These are phyloP conservation scores for Rubia peregrina DNA, from an alignment of 305 asterid genomes.

Conservation along the genomic window DNA sequence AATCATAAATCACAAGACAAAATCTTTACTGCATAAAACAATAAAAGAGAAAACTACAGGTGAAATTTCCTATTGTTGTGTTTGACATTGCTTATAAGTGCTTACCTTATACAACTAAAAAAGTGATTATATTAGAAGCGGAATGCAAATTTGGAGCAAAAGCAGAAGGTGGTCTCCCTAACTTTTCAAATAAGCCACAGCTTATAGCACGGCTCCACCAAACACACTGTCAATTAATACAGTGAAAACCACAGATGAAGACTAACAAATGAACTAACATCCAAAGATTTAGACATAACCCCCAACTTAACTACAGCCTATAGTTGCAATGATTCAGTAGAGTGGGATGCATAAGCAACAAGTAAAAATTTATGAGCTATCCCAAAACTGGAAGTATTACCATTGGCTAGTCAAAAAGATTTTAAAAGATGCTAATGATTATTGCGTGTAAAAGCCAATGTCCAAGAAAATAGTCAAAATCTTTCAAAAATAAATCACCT, in stretches of 20 bases:
- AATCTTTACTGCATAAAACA: conserved; percentile 3
- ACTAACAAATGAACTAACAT: not conserved
- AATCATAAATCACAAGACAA: conserved; percentile 4
- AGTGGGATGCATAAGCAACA: not conserved
- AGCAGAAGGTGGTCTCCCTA: no score
- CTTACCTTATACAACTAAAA: no score
- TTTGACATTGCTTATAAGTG: not conserved
- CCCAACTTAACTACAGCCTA: not conserved
- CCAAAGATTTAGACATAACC: not conserved
- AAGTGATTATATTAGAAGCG: no score
- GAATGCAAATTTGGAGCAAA: no score
- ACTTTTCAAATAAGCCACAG: no score
- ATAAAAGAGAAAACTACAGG: not conserved
- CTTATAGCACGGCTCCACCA: no score
- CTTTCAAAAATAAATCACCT: conserved; percentile 36
- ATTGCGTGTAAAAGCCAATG: not conserved
- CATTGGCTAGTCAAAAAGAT: not conserved
- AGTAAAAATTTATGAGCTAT: not conserved
- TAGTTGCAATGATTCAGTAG: not conserved
- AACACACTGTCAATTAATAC: no score
- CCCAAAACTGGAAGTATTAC: not conserved
- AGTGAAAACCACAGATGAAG: not conserved
- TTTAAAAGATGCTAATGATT: not conserved
- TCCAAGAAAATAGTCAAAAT: not conserved
- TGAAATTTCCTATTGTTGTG: not conserved